Conservation (phyloP, 1,139 yeast species). For the Suhomyces coccinellae region DNA sequence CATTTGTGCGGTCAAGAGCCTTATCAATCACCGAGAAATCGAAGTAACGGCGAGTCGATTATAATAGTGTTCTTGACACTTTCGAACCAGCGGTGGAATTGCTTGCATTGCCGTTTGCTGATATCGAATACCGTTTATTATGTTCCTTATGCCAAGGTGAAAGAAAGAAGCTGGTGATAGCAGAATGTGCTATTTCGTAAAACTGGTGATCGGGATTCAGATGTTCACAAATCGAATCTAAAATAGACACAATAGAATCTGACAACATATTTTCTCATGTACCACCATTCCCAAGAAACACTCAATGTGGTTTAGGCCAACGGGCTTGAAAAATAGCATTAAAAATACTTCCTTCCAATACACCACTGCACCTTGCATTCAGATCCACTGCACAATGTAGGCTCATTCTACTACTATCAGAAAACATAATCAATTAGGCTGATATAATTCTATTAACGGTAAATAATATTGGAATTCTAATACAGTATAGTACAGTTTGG, state of each 20-base stretch:
- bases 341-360: too few relatives aligned
- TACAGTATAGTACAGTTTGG: slow-evolving; percentile 4
- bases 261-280: not conserved
- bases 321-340: too few relatives aligned
- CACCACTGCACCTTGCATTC: too few relatives aligned
- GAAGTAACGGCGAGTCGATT: not conserved
- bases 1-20: slow-evolving; percentile 13
- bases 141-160: not conserved
- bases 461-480: slow-evolving; percentile 2
- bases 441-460: not conserved
- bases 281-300: not conserved
- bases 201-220: too few relatives aligned
- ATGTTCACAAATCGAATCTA: not conserved
- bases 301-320: too few relatives aligned
- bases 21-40: slow-evolving; percentile 7
- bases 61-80: not conserved
- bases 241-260: not conserved
- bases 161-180: too few relatives aligned
- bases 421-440: not conserved
- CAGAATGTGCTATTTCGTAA: too few relatives aligned
- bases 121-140: not conserved
- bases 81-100: too few relatives aligned
- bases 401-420: not conserved
- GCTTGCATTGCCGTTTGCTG: too few relatives aligned
- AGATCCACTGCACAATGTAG: too few relatives aligned